These are phyloP conservation scores for Pichia cabralensis DNA, from an alignment of 805 yeast genomes.

Conservation along the genomic window DNA sequence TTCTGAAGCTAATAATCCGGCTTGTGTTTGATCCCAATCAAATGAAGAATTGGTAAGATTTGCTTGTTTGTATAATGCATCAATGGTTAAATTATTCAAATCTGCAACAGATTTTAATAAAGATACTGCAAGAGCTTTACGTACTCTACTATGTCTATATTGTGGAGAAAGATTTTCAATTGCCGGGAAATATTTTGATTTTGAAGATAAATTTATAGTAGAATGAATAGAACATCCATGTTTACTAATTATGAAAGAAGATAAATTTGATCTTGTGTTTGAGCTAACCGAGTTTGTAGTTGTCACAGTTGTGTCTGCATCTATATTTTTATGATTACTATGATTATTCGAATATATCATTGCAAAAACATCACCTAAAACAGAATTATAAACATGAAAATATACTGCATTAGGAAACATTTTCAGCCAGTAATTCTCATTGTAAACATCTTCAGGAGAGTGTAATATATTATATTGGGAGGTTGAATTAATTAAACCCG, in stretches of 20 bases:
- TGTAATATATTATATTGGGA: conserved; percentile 2
- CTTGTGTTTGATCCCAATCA: conserved; percentile 72
- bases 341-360: conserved; percentile 40
- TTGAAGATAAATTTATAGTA: conserved; percentile 43
- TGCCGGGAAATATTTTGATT: conserved; percentile 72
- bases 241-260: conserved; percentile 46
- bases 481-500: conserved; percentile 1
- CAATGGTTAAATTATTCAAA: conserved; percentile 28
- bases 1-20: conserved; percentile 66
- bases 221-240: conserved; percentile 58
- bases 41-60: conserved; percentile 15
- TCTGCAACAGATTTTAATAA: conserved; percentile 56
- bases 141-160: conserved; percentile 45
- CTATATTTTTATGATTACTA: conserved; percentile 18
- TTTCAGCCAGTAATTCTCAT: conserved; percentile 30
- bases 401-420: conserved; percentile 41
- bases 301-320: no score
- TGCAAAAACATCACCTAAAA: conserved; percentile 37
- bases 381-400: conserved; percentile 39
- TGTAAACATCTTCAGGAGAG: conserved; percentile 10
- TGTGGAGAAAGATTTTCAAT: conserved; percentile 51
- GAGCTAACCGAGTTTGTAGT: no score
- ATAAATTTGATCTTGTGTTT: conserved; percentile 26
- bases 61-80: conserved; percentile 12
- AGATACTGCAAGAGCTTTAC: conserved; percentile 71